A percentile compares a stretch with the other conserved stretches of the same genome.
Evolutionary conservation across 2,329 filamentous ascomycete genomes (phyloP).

Genomic region (Lecanosticta acicola): DNA sequence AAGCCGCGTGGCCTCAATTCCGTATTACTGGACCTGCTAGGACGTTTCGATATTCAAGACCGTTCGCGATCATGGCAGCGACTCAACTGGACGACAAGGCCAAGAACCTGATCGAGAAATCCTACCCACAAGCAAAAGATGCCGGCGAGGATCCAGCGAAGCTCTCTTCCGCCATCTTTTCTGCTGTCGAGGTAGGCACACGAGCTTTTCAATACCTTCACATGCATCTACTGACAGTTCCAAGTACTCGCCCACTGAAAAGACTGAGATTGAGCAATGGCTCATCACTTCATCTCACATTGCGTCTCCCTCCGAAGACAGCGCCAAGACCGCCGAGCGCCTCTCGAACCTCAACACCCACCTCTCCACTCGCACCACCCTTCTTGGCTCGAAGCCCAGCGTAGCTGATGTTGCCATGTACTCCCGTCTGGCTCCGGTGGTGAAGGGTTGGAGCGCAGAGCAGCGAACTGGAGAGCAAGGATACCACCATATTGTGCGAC

Average conservation of each 20-base stretch:
- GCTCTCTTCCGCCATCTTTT: conserved; percentile 32
- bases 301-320: conserved; percentile 54
- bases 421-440: conserved; percentile 67
- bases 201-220: conserved; percentile 2
- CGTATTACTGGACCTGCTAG: not conserved
- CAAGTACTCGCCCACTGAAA: conserved; percentile 69
- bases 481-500: conserved; percentile 83
- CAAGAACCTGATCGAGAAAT: conserved; percentile 29
- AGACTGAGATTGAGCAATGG: conserved; percentile 87
- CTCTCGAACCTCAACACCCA: conserved; percentile 78
- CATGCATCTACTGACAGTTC: not conserved
- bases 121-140: conserved; percentile 31
- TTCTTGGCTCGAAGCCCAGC: conserved; percentile 84
- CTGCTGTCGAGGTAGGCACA: conserved; percentile 27
- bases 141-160: conserved; percentile 30
- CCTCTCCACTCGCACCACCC: conserved; percentile 79
- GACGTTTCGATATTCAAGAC: conserved; percentile 5
- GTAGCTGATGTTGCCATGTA: conserved; percentile 82
- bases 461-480: conserved; percentile 85
- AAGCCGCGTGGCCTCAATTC: not conserved
- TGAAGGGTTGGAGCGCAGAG: conserved; percentile 74
- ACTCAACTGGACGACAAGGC: conserved; percentile 30
- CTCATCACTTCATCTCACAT: conserved; percentile 70
- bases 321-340: conserved; percentile 54
- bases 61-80: conserved; percentile 28